Conservation (phyloP, 352 stramenopile species). For the Globisporangium spiculum region DNA sequence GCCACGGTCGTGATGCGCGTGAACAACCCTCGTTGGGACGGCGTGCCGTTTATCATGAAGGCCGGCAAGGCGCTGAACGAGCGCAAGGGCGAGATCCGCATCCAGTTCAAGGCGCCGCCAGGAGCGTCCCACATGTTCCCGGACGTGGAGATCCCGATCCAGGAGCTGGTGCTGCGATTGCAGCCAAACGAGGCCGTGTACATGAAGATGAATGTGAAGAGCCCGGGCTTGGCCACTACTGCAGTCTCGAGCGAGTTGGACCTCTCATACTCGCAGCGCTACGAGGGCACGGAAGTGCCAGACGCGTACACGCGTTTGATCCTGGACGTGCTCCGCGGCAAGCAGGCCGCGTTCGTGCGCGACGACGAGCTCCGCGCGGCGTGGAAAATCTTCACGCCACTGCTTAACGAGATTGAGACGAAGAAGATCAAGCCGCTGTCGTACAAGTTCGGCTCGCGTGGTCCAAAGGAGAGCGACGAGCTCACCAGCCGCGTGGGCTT, state of each 20-base stretch:
- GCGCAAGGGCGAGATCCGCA: slow-evolving; percentile 95
- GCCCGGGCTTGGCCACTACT: slow-evolving; percentile 85
- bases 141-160: slow-evolving; percentile 82
- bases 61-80: slow-evolving; percentile 98
- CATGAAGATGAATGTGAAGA: slow-evolving; percentile 97
- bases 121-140: slow-evolving; percentile 90
- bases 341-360: slow-evolving; percentile 95
- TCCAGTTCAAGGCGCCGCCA: slow-evolving; percentile 95
- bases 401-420: slow-evolving; percentile 95
- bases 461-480: slow-evolving; percentile 90
- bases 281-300: slow-evolving; percentile 85
- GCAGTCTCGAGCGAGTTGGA: slow-evolving; percentile 96
- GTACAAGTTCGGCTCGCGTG: slow-evolving; percentile 93
- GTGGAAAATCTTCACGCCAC: slow-evolving; percentile 98
- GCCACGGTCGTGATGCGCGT: slow-evolving; percentile 89
- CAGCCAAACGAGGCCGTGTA: slow-evolving; percentile 97
- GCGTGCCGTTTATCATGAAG: slow-evolving; percentile 99
- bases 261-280: slow-evolving; percentile 93
- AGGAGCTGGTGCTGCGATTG: slow-evolving; percentile 97
- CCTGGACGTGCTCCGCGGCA: slow-evolving; percentile 95
- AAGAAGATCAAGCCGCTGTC: slow-evolving; percentile 88
- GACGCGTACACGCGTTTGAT: slow-evolving; percentile 98
- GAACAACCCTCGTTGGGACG: slow-evolving; percentile 94
- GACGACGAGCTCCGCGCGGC: slow-evolving; percentile 95
- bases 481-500: slow-evolving; percentile 63